These are phyloP conservation scores for Trichomonas vaginalis DNA, from an alignment of 208 protist species.

Conservation along the genomic window DNA sequence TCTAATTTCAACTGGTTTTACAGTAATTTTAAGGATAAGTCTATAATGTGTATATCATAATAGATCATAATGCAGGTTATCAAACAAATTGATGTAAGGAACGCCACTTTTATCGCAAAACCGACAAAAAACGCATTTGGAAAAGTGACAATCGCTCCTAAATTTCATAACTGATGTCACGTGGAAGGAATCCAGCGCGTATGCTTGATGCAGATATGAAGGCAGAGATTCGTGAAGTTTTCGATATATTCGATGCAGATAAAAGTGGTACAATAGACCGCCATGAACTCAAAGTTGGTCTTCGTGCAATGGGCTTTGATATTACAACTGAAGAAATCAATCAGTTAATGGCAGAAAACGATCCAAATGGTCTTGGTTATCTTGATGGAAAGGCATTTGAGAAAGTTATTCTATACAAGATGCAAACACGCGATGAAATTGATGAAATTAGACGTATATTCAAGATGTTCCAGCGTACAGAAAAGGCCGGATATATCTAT, in stretches of 20 bases:
- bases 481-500: not conserved
- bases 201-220: not conserved
- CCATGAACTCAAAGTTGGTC: not conserved
- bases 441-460: not conserved
- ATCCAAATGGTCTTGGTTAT: not conserved
- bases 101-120: not conserved
- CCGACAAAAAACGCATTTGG: not conserved
- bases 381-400: not conserved
- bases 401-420: not conserved
- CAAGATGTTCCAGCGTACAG: not conserved
- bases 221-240: not conserved
- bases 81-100: too few relatives aligned
- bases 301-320: not conserved
- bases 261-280: not conserved
- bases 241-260: slow-evolving; percentile 3
- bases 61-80: too few relatives aligned
- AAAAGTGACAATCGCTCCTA: not conserved
- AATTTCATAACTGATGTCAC: not conserved
- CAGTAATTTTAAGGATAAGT: too few relatives aligned
- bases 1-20: too few relatives aligned
- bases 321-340: not conserved
- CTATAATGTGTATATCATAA: too few relatives aligned
- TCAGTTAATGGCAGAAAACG: not conserved
- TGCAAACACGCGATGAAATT: not conserved
- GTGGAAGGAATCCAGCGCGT: not conserved